phyloP scores from a whole-genome alignment of 2,329 filamentous ascomycete genomes.

The Penicillium psychrosexuale region DNA sequence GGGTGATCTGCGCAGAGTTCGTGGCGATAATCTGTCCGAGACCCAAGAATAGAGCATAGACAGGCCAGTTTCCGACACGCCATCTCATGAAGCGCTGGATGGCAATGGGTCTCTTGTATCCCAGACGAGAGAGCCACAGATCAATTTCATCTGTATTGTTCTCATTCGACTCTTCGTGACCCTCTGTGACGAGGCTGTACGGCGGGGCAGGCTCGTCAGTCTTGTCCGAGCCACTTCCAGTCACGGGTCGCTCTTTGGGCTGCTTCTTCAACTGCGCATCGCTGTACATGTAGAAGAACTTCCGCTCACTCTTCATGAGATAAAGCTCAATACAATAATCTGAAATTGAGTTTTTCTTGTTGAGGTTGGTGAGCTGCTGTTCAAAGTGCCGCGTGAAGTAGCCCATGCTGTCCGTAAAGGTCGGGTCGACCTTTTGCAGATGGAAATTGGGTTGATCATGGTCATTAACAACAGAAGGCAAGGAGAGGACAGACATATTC shows the following conservation, averaged over 20 bases:
- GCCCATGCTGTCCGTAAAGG: constrained; percentile 63
- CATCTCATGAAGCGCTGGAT: constrained; percentile 54
- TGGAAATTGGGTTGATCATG: constrained; percentile 58
- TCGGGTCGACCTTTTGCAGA: constrained; percentile 64
- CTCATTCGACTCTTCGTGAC: constrained; percentile 32
- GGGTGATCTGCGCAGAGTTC: constrained; percentile 65
- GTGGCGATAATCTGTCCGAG: constrained; percentile 62
- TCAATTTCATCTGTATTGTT: constrained; percentile 36
- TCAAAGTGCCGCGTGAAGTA: constrained; percentile 60
- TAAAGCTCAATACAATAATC: constrained; percentile 64
- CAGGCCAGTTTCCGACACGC: constrained; percentile 60
- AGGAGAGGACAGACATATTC: constrained; percentile 51
- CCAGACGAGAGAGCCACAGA: constrained; percentile 32
- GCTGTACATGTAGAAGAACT: constrained; percentile 61
- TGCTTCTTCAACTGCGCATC: constrained; percentile 55
- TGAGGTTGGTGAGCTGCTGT: constrained; percentile 53
- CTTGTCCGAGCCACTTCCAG: constrained; percentile 37
- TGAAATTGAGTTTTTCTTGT: constrained; percentile 56
- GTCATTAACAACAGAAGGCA: constrained; percentile 55
- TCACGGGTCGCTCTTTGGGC: constrained; percentile 37
- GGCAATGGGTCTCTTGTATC: constrained; percentile 57
- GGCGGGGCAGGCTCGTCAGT: constrained; percentile 35
- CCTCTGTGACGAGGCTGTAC: constrained; percentile 24
- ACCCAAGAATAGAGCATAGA: constrained; percentile 61
- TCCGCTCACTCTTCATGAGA: constrained; percentile 62